phyloP scores from a whole-genome alignment of 2,329 filamentous ascomycete genomes.

The Aspergillus jensenii region DNA sequence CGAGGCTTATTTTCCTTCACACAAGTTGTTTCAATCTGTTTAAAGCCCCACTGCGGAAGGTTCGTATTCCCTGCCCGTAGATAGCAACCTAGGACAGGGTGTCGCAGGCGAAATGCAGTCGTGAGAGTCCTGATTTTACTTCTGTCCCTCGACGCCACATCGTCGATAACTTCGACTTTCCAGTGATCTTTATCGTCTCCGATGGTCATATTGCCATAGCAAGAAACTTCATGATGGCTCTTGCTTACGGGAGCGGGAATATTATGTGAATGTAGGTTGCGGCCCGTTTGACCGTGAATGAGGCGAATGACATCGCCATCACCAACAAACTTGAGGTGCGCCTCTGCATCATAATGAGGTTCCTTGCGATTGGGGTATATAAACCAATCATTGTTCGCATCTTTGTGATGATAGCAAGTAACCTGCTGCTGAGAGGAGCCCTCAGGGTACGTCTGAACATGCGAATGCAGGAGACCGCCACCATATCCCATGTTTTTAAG shows the following conservation, averaged over 20 bases:
- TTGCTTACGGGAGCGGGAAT: slow-evolving; percentile 88
- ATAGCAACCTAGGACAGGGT: slow-evolving; percentile 83
- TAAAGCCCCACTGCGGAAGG: slow-evolving; percentile 98
- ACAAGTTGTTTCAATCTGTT: slow-evolving; percentile 97
- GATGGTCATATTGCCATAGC: slow-evolving; percentile 91
- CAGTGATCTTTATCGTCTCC: slow-evolving; percentile 98
- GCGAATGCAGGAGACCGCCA: slow-evolving; percentile 91
- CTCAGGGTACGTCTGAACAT: slow-evolving; percentile 93
- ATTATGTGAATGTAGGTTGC: slow-evolving; percentile 93
- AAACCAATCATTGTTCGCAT: slow-evolving; percentile 99
- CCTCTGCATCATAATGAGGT: slow-evolving; percentile 68
- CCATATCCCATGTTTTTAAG: slow-evolving; percentile 99
- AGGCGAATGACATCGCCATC: slow-evolving; percentile 79
- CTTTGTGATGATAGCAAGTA: slow-evolving; percentile 99
- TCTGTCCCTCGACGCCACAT: slow-evolving; percentile 82
- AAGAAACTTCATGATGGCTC: slow-evolving; percentile 87
- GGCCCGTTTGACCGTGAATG: slow-evolving; percentile 91
- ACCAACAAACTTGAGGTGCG: slow-evolving; percentile 70
- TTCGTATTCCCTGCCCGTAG: slow-evolving; percentile 94
- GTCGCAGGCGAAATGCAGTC: slow-evolving; percentile 84
- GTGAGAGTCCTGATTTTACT: slow-evolving; percentile 87
- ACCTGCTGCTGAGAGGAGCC: slow-evolving; percentile 94
- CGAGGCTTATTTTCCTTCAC: slow-evolving; percentile 88
- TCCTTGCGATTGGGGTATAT: slow-evolving; percentile 90
- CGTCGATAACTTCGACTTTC: slow-evolving; percentile 86